Evolutionary conservation across 805 yeast species (phyloP).

Genomic region (Lachancea sp.): DNA sequence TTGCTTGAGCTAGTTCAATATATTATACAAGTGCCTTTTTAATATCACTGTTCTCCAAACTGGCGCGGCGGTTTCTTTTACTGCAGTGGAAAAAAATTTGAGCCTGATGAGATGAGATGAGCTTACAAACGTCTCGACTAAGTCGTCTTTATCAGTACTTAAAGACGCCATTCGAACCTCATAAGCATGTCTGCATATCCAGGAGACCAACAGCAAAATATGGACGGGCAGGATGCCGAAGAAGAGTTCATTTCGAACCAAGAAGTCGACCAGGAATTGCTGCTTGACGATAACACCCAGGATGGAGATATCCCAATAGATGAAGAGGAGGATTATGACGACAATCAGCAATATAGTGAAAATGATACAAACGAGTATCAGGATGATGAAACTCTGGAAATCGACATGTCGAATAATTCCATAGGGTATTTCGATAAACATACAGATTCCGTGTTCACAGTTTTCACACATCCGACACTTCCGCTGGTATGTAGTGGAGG

Average conservation of each 20-base stretch:
- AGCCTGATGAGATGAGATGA: conserved; percentile 8
- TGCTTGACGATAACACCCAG: conserved; percentile 19
- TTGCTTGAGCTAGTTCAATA: too few relatives aligned
- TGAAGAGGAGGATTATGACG: conserved; percentile 33
- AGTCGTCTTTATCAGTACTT: too few relatives aligned
- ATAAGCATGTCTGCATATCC: conserved; percentile 12
- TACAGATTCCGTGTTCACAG: conserved; percentile 75
- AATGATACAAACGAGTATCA: conserved; percentile 37
- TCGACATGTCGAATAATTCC: conserved; percentile 87
- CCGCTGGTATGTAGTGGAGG: conserved; percentile 93
- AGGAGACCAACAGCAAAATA: conserved; percentile 8
- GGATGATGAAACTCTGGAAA: conserved; percentile 49
- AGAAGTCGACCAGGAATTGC: conserved; percentile 35
- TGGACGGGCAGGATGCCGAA: conserved; percentile 18
- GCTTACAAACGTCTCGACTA: conserved; percentile 8
- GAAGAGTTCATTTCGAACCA: conserved; percentile 36
- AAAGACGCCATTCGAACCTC: not conserved
- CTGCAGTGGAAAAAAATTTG: conserved; percentile 5
- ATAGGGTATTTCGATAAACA: conserved; percentile 85
- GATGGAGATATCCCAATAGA: conserved; percentile 30
- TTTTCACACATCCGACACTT: conserved; percentile 76
- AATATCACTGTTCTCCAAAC: conserved; percentile 2
- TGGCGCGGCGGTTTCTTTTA: conserved; percentile 3
- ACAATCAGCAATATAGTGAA: conserved; percentile 29
- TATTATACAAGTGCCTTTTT: too few relatives aligned